Conservation (phyloP, 805 yeast species). For the Hanseniaspora thailandica region DNA sequence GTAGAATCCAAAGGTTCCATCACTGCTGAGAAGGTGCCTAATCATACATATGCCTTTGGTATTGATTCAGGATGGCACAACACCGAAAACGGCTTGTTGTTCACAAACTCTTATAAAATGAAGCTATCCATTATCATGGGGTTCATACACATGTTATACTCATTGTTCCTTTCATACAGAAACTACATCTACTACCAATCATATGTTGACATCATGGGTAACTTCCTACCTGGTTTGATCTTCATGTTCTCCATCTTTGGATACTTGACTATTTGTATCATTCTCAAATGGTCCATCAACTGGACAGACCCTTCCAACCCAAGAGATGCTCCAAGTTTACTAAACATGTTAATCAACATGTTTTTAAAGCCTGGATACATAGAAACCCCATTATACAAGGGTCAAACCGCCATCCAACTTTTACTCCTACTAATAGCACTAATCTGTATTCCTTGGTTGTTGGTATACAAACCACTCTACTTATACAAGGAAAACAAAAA, state of each 20-base stretch:
- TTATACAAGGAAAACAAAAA: conserved; percentile 34
- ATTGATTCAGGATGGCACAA: conserved; percentile 96
- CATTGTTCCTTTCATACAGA: conserved; percentile 71
- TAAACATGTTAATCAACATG: conserved; percentile 93
- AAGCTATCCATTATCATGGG: conserved; percentile 92
- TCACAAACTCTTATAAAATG: conserved; percentile 95
- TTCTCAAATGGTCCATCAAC: conserved; percentile 89
- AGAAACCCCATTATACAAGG: conserved; percentile 66
- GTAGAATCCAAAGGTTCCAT: conserved; percentile 56
- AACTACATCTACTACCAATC: conserved; percentile 63
- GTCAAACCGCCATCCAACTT: conserved; percentile 69
- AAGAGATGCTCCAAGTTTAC: conserved; percentile 78
- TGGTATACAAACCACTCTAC: conserved; percentile 71
- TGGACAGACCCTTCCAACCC: conserved; percentile 57
- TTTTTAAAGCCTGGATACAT: conserved; percentile 84
- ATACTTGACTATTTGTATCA: conserved; percentile 69
- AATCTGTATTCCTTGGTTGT: conserved; percentile 83
- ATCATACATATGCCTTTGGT: conserved; percentile 59
- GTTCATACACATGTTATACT: conserved; percentile 84
- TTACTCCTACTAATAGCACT: conserved; percentile 63
- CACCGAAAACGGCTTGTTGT: conserved; percentile 77
- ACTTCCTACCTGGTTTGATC: conserved; percentile 83
- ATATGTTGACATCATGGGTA: conserved; percentile 73
- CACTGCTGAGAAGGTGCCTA: conserved; percentile 50
- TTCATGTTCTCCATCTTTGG: conserved; percentile 97